A percentile compares a stretch with the other conserved stretches of the same genome.
Evolutionary conservation across 2,329 filamentous ascomycete species (phyloP).

Genomic region (Talaromyces marneffei): DNA sequence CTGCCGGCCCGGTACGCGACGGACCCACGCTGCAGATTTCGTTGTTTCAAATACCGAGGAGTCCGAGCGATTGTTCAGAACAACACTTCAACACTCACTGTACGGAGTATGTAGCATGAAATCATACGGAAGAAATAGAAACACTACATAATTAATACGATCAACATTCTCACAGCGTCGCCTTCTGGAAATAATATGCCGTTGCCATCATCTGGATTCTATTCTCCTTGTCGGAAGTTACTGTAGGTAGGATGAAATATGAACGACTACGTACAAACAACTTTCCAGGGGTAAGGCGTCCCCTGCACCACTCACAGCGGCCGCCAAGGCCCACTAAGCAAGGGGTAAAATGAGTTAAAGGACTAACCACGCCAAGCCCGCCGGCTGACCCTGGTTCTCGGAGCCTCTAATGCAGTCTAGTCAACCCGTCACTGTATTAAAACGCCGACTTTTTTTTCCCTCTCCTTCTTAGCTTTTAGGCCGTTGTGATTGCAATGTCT

Average conservation of each 20-base stretch:
- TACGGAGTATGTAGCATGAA: background rate
- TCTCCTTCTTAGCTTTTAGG: background rate
- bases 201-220: too few relatives aligned
- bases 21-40: background rate
- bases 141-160: too few relatives aligned
- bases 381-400: constrained; percentile 8
- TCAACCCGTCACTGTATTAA: too few relatives aligned
- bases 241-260: too few relatives aligned
- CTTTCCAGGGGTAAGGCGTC: background rate
- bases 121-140: too few relatives aligned
- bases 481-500: background rate
- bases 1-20: background rate
- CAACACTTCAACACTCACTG: background rate
- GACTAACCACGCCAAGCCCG: constrained; percentile 6
- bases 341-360: background rate
- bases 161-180: too few relatives aligned
- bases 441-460: background rate
- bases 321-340: background rate
- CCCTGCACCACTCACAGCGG: background rate
- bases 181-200: too few relatives aligned
- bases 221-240: too few relatives aligned
- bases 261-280: too few relatives aligned
- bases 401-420: constrained; percentile 6
- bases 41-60: constrained; percentile 4
- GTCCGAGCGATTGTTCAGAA: background rate